phyloP scores from a whole-genome alignment of 208 protist genomes.

The Trypanosoma cruzi region DNA sequence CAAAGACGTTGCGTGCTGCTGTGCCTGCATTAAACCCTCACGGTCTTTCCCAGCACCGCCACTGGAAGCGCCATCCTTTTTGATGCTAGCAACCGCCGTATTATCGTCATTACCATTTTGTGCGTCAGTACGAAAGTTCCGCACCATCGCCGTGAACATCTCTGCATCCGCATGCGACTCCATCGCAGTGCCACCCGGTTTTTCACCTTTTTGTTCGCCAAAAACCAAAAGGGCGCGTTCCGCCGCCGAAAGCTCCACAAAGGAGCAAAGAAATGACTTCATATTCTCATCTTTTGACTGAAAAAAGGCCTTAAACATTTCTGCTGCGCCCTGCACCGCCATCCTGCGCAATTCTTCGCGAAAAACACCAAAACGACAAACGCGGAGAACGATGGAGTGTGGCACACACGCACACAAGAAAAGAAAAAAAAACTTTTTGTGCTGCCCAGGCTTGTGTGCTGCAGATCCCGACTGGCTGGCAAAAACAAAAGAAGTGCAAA shows the following conservation, averaged over 20 bases:
- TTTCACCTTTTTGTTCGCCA: background rate
- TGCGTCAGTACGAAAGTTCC: background rate
- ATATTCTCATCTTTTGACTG: constrained; percentile 19
- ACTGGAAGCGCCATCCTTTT: background rate
- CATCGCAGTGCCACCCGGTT: background rate
- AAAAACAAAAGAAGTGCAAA: background rate
- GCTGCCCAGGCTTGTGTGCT: background rate
- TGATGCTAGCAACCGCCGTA: background rate
- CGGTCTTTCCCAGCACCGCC: background rate
- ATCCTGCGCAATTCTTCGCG: background rate
- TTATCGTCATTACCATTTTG: background rate
- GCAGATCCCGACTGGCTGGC: background rate
- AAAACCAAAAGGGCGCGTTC: constrained; percentile 20
- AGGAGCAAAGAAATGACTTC: constrained; percentile 18
- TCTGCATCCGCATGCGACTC: background rate
- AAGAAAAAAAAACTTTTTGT: background rate
- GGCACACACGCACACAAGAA: background rate
- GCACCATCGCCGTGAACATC: constrained; percentile 5
- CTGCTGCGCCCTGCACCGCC: background rate
- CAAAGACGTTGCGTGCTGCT: background rate
- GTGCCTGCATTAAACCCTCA: background rate
- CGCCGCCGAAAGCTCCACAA: constrained; percentile 11
- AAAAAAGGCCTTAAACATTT: constrained; percentile 17
- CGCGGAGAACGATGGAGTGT: background rate
- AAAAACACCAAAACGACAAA: background rate